Percentiles rank a stretch among this genome's conserved stretches.
phyloP scores from a whole-genome alignment of 345 rosid species.

The Salix brachista region DNA sequence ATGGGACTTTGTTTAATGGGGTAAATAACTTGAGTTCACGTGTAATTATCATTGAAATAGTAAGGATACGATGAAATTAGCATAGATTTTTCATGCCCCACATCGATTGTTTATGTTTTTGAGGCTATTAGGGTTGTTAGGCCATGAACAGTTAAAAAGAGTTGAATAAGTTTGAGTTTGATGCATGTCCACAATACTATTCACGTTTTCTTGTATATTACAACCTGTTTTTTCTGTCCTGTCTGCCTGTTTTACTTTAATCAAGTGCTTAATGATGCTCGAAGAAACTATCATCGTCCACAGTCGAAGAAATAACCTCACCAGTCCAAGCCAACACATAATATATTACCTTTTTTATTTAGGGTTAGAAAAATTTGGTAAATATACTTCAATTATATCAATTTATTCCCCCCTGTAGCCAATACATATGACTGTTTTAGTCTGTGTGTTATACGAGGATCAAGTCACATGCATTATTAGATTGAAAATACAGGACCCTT shows the following conservation, averaged over 20 bases:
- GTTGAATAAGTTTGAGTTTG: conserved; percentile 19
- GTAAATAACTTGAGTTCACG: not conserved
- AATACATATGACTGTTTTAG: not conserved
- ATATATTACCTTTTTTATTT: not conserved
- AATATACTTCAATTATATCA: not conserved
- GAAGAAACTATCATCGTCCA: conserved; percentile 28
- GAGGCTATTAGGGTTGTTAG: conserved; percentile 31
- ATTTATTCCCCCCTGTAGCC: not conserved
- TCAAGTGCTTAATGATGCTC: conserved; percentile 10
- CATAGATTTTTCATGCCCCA: conserved; percentile 39
- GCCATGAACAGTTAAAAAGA: conserved; percentile 25
- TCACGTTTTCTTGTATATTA: conserved; percentile 26
- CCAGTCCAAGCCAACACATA: conserved; percentile 7
- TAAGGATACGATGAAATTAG: conserved; percentile 54
- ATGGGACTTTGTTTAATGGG: conserved; percentile 3
- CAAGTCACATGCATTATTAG: not conserved
- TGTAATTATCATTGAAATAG: conserved; percentile 38
- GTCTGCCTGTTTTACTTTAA: conserved; percentile 19
- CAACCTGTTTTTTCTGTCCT: conserved; percentile 6
- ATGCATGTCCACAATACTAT: conserved; percentile 25
- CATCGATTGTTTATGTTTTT: conserved; percentile 13
- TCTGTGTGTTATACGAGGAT: not conserved
- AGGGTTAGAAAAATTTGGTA: not conserved
- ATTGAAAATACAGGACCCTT: not conserved
- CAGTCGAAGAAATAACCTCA: conserved; percentile 14